A percentile compares a stretch with the other conserved stretches of the same genome.
These are phyloP conservation scores for Monascus ruber DNA, from an alignment of 2,329 filamentous ascomycete genomes.

Conservation along the genomic window DNA sequence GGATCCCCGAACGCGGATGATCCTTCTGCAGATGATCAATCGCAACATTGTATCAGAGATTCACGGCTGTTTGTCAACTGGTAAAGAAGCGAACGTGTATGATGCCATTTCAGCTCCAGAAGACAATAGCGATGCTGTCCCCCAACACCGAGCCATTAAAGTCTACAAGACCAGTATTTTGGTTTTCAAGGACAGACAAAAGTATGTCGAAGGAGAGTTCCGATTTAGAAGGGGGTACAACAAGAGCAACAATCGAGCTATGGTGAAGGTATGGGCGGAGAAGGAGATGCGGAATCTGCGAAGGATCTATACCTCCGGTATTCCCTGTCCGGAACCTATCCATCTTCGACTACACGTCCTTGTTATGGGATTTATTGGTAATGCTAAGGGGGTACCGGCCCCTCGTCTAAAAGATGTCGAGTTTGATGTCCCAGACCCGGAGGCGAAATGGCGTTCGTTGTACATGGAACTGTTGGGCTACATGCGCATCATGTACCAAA, in stretches of 20 bases:
- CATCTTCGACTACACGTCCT: conserved; percentile 87
- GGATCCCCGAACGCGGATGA: conserved; percentile 88
- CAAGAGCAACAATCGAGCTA: conserved; percentile 87
- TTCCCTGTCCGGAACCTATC: conserved; percentile 82
- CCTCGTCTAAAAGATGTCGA: conserved; percentile 81
- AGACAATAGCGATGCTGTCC: conserved; percentile 39
- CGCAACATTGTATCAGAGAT: conserved; percentile 79
- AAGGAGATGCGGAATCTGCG: conserved; percentile 95
- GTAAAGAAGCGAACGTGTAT: conserved; percentile 98
- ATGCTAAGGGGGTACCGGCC: conserved; percentile 74
- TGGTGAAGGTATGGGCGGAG: conserved; percentile 98
- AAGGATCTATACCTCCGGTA: conserved; percentile 69
- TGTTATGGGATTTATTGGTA: conserved; percentile 87
- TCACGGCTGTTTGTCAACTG: conserved; percentile 89
- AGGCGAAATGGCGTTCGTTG: conserved; percentile 61
- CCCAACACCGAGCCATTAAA: conserved; percentile 78
- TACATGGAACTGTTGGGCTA: conserved; percentile 77
- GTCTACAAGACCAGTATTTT: conserved; percentile 98
- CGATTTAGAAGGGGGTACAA: conserved; percentile 83
- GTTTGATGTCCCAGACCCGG: conserved; percentile 55
- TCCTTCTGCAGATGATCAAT: conserved; percentile 92
- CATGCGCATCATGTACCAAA: conserved; percentile 89
- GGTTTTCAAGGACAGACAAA: conserved; percentile 94
- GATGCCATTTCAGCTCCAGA: conserved; percentile 59
- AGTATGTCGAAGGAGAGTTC: conserved; percentile 91